Conservation (phyloP, 768 basidiomycete species). For the Atractiella rhizophila region DNA sequence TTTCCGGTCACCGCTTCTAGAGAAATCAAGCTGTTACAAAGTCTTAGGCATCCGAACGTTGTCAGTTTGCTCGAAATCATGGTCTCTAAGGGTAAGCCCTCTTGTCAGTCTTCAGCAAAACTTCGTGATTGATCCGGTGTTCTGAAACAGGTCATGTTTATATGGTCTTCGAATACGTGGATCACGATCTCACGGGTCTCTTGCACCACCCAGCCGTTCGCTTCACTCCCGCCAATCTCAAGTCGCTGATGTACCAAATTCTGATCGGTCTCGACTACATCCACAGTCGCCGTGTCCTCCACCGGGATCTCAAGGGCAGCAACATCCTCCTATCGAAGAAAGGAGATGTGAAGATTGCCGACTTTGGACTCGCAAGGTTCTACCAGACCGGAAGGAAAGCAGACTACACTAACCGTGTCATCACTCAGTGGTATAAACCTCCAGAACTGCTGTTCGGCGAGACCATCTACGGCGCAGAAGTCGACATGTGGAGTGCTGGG, state of each 20-base stretch:
- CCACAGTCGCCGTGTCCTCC: conserved; percentile 84
- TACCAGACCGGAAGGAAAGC: conserved; percentile 70
- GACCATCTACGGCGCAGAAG: conserved; percentile 85
- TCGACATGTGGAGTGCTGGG: conserved; percentile 99
- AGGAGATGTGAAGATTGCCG: conserved; percentile 83
- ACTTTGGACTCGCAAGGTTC: conserved; percentile 90
- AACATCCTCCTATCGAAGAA: conserved; percentile 80
- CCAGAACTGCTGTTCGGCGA: conserved; percentile 86
- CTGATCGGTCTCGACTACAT: conserved; percentile 79
- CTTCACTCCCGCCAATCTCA: conserved; percentile 68
- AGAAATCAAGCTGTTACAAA: conserved; percentile 91
- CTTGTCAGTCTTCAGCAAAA: not conserved
- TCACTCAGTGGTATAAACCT: conserved; percentile 93
- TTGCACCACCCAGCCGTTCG: conserved; percentile 67
- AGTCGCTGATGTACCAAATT: conserved; percentile 90
- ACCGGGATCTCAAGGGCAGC: conserved; percentile 95
- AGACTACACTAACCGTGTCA: conserved; percentile 98
- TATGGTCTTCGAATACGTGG: conserved; percentile 99
- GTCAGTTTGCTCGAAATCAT: conserved; percentile 90
- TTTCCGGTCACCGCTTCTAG: conserved; percentile 98
- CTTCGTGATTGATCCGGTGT: not conserved
- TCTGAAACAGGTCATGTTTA: conserved; percentile 52
- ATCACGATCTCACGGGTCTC: conserved; percentile 87
- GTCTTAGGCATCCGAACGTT: conserved; percentile 65
- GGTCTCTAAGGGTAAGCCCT: conserved; percentile 61